Base-by-base conservation (phyloP, 345 rosid genomes). In the Eutrema japonicum region DNA sequence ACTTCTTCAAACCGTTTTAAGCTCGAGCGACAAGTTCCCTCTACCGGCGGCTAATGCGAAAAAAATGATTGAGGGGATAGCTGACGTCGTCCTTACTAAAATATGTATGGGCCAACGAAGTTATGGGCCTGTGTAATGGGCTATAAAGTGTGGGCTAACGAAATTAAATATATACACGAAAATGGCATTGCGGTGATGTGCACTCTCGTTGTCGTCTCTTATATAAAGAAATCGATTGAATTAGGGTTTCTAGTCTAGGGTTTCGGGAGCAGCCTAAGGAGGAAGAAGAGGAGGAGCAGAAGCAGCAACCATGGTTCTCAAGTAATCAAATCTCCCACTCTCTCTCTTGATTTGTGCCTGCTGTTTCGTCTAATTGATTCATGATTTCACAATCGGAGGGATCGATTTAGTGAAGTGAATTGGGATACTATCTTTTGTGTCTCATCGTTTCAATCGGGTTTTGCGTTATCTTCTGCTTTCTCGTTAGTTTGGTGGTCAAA, bases 301-400 rank as follows among this genome's bases (percentile, higher is more conserved):
- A 70, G 66, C 45, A 60, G 50, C 75, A 42, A 64, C 76, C 59
- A 79, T 79, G 82, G 82, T 79, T 74, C 82, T 79, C 76, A 79
- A 79, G 82, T 79, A 79, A 72, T 70, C n/a, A 4, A 63, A 73
- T 68, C 63, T 57, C 3, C 2, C 1, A 10, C 46, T 63, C n/a
- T 68, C 14, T 63, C 26, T 59, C 43, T 72, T 11, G 46, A 6
- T 16, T 8, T 13, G 7, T 40, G 13, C 7, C 3, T 65, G 7
- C 43, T 0, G 10, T 14, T 22, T 50, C 7, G 37, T 10, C 8
- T 43, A 8, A 50, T 51, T 64, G 49, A 53, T 33, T 67, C 70
- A 8, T 38, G 35, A 29, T 30, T 67, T 68, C 13, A 33, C 40
- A 6, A 11, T 64, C 12, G 5, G 32, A 70, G 7, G 3, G 30